Evolutionary conservation across 106 monocot genomes (phyloP).

Genomic region (Posidonia australis): DNA sequence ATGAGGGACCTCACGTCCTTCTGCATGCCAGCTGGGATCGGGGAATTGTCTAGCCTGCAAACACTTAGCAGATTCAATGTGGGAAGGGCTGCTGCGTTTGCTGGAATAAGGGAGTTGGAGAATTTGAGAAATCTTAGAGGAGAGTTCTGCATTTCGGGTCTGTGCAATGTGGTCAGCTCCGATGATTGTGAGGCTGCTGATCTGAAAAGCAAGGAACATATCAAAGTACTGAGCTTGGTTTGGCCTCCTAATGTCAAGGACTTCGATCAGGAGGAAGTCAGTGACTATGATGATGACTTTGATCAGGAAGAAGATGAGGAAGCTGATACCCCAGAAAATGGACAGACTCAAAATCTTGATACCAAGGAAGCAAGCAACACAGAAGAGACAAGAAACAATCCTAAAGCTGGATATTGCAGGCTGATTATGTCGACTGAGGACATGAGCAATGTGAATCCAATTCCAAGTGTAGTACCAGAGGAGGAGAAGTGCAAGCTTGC

Average conservation of each 20-base stretch:
- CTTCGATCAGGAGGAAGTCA: neutral
- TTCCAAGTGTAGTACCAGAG: too few relatives aligned
- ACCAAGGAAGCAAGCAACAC: too few relatives aligned
- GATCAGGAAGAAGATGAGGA: too few relatives aligned
- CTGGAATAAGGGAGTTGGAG: neutral
- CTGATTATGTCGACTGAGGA: too few relatives aligned
- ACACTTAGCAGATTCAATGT: neutral
- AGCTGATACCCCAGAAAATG: too few relatives aligned
- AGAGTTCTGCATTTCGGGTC: neutral
- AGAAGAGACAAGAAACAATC: too few relatives aligned
- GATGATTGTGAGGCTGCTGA: neutral
- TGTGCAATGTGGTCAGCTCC: neutral
- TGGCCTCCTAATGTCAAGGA: slow-evolving; percentile 7
- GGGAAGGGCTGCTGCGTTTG: neutral
- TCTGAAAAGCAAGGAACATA: neutral
- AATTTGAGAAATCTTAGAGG: neutral
- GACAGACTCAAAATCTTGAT: too few relatives aligned
- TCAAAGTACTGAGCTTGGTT: slow-evolving; percentile 8
- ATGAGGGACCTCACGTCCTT: neutral
- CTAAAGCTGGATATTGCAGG: too few relatives aligned
- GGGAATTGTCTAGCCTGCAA: neutral
- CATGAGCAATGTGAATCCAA: too few relatives aligned
- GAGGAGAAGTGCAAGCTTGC: too few relatives aligned
- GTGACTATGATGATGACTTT: neutral
- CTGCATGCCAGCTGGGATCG: neutral